phyloP scores from a whole-genome alignment of 73 alveolate genomes.

The Durusdinium trenchii region DNA sequence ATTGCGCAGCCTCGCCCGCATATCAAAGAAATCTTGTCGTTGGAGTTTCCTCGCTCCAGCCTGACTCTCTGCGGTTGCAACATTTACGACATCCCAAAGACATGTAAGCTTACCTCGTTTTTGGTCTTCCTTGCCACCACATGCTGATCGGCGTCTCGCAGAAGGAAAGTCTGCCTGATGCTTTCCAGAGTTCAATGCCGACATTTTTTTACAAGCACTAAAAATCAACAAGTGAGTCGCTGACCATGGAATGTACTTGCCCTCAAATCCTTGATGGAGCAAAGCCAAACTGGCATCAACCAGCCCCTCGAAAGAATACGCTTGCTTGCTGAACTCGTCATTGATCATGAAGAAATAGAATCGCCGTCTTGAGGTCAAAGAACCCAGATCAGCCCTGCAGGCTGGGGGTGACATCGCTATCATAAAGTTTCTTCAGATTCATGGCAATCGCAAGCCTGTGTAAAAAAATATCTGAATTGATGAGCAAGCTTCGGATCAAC shows the following conservation, averaged over 20 bases:
- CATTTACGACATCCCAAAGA: background rate
- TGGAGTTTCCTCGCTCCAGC: background rate
- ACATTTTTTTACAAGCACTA: background rate
- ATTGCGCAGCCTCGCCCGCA: background rate
- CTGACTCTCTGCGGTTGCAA: background rate
- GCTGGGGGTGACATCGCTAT: background rate
- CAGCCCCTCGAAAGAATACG: background rate
- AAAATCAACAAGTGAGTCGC: background rate
- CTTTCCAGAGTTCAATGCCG: background rate
- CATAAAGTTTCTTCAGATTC: background rate
- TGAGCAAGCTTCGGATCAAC: too few relatives aligned
- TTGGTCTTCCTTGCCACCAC: background rate
- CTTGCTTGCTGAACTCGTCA: background rate
- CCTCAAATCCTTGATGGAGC: background rate
- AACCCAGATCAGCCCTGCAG: background rate
- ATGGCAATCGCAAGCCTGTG: too few relatives aligned
- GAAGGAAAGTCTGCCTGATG: background rate
- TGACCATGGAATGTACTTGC: background rate
- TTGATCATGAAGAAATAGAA: background rate
- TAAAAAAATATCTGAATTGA: background rate
- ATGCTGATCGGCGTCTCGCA: background rate
- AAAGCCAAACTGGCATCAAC: background rate
- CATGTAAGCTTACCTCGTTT: background rate
- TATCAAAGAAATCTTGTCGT: background rate
- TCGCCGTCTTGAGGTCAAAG: background rate